Conservation (phyloP, 1,284 basidiomycete species). For the Trichosporon asahii region DNA sequence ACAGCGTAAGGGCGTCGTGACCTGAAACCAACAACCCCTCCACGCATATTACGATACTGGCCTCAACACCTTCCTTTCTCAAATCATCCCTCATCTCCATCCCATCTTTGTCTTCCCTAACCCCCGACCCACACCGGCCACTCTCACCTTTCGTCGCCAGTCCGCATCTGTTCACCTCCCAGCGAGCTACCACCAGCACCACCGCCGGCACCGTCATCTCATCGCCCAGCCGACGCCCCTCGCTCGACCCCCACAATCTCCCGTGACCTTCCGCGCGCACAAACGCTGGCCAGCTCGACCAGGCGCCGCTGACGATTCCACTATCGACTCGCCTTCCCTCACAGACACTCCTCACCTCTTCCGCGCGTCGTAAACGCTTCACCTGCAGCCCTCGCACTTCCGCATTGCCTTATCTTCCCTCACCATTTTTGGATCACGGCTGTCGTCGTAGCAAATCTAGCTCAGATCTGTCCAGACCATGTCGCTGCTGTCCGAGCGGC, state of each 20-base stretch:
- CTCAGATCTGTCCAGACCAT: slow-evolving; percentile 24
- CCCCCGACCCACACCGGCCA: not conserved
- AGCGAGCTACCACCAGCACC: not conserved
- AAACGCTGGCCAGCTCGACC: not conserved
- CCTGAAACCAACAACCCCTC: slow-evolving; percentile 5
- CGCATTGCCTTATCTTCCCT: not conserved
- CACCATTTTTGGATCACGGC: not conserved
- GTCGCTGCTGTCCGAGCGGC: slow-evolving; percentile 64
- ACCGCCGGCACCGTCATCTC: not conserved
- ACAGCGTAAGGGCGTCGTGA: not conserved
- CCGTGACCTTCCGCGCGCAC: slow-evolving; percentile 4
- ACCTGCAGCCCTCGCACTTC: not conserved
- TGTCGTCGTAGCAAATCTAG: not conserved
- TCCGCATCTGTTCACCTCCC: not conserved
- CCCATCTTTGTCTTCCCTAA: slow-evolving; percentile 1
- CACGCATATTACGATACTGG: not conserved
- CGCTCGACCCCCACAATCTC: not conserved
- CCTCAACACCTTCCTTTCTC: not conserved
- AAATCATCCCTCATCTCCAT: not conserved
- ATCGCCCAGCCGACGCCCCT: not conserved
- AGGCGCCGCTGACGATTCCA: not conserved
- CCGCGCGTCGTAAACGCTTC: not conserved
- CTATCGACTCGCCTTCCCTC: not conserved
- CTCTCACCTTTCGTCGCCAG: not conserved
- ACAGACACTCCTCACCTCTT: not conserved